Evolutionary conservation across 208 protist genomes (phyloP).

Genomic region (Crithidia mellificae): DNA sequence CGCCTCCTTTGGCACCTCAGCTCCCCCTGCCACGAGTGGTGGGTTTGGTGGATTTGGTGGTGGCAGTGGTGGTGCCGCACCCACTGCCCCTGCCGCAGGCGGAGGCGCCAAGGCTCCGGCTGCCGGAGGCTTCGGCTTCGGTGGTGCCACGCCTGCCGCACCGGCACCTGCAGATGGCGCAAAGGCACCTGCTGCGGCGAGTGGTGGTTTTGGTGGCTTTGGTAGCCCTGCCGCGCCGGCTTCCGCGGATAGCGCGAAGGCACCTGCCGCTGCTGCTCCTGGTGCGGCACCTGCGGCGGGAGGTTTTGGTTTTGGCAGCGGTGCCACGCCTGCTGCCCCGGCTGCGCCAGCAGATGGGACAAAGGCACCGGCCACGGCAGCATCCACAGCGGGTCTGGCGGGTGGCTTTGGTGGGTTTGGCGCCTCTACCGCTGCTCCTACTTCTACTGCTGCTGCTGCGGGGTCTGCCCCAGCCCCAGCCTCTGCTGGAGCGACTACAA

Average conservation of each 20-base stretch:
- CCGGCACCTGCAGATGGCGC: slow-evolving; percentile 15
- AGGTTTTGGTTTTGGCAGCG: not conserved
- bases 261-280: slow-evolving; percentile 20
- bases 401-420: slow-evolving; percentile 19
- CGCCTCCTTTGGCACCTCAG: too few species aligned
- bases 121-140: slow-evolving; percentile 26
- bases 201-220: not conserved
- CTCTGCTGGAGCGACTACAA: slow-evolving; percentile 12
- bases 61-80: slow-evolving; percentile 15
- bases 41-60: slow-evolving; percentile 21
- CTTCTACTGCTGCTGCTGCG: slow-evolving; percentile 26
- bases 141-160: slow-evolving; percentile 7
- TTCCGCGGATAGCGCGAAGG: not conserved
- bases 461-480: slow-evolving; percentile 16
- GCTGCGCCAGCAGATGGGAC: not conserved
- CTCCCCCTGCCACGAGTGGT: not conserved
- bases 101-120: slow-evolving; percentile 22
- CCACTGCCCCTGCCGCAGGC: slow-evolving; percentile 27
- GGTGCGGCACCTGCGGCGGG: too few species aligned
- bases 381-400: not conserved
- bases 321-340: not conserved
- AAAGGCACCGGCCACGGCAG: not conserved
- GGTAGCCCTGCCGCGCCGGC: not conserved
- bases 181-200: slow-evolving; percentile 9
- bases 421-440: slow-evolving; percentile 16